Base-by-base conservation (phyloP, 805 yeast genomes). In the Wickerhamomyces hampshirensis region DNA sequence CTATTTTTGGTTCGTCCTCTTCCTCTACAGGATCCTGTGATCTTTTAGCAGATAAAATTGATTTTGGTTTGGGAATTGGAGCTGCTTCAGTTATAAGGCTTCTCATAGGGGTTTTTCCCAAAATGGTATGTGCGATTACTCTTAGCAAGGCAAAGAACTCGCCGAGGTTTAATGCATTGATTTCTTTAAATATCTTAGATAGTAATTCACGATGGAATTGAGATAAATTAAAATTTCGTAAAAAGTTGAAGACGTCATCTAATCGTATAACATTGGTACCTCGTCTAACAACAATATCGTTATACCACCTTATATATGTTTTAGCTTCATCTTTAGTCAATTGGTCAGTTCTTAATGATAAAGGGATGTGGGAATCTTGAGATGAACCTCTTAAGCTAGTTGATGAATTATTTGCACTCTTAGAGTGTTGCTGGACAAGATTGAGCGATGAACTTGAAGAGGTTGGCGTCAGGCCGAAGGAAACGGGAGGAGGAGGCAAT, bases 221-320 rank as follows among this genome's bases (percentile, higher is more conserved):
- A 2, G 77, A 52, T 11, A 91, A 62, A 37, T 76, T 79, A 65
- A 91, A 91, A 57, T 91, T 89, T 49, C 71, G 68, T 40, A 93
- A 65, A 56, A 91, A 91, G 31, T 65, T 65, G 59, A 84, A 78
- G n/a, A 86, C 84, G 56, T 93, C 98, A 9, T 69, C 72, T 43
- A 91, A 63, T 4, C 79, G 69, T 6, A 91, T 77, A 23, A 84
- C 62, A 42, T 80, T 70, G 29, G 79, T 71, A 26, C 79, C 78
- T 44, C 83, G 82, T 35, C 89, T 73, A 30, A 84, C 70, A 26
- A 84, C 71, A 23, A 91, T 76, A 52, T 86, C 89, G 47, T 87
- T 82, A 58, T 89, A 91, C 98, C 98, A 91, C 46, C 96, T 68
- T 48, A 91, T 74, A 59, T 91, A 91, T 1, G 96, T 84, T 50